Evolutionary conservation across 2,329 filamentous ascomycete genomes (phyloP).

Genomic region (Zasmidium cellare): DNA sequence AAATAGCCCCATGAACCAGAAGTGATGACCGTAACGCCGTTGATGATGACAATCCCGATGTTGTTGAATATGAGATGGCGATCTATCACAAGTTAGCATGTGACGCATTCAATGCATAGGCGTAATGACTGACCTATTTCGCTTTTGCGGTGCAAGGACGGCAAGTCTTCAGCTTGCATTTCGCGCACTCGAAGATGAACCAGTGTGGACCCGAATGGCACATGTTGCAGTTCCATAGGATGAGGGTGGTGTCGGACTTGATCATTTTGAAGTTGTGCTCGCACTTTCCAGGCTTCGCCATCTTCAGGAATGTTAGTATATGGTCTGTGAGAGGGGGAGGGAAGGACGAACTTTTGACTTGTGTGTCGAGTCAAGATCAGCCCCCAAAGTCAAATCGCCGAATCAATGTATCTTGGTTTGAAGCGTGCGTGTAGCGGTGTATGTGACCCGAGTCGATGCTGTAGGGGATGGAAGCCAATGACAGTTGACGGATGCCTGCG

Average conservation of each 20-base stretch:
- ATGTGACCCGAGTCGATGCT: not conserved
- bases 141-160: conserved; percentile 48
- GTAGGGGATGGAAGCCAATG: conserved; percentile 2
- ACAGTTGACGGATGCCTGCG: conserved; percentile 5
- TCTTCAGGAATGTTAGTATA: conserved; percentile 27
- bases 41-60: not conserved
- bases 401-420: not conserved
- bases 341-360: conserved; percentile 2
- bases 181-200: conserved; percentile 52
- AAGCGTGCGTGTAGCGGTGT: not conserved
- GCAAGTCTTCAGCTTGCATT: conserved; percentile 54
- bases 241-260: conserved; percentile 53
- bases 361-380: not conserved
- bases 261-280: conserved; percentile 52
- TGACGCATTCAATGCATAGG: not conserved
- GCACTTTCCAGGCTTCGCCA: conserved; percentile 51
- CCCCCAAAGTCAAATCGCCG: not conserved
- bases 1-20: conserved; percentile 21
- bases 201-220: conserved; percentile 54
- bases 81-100: not conserved
- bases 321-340: not conserved
- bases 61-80: not conserved
- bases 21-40: conserved; percentile 8
- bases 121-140: conserved; percentile 22
- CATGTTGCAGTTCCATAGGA: conserved; percentile 54